These are phyloP conservation scores for Colletotrichum eremochloae DNA, from an alignment of 2,329 filamentous ascomycete genomes.

Conservation along the genomic window DNA sequence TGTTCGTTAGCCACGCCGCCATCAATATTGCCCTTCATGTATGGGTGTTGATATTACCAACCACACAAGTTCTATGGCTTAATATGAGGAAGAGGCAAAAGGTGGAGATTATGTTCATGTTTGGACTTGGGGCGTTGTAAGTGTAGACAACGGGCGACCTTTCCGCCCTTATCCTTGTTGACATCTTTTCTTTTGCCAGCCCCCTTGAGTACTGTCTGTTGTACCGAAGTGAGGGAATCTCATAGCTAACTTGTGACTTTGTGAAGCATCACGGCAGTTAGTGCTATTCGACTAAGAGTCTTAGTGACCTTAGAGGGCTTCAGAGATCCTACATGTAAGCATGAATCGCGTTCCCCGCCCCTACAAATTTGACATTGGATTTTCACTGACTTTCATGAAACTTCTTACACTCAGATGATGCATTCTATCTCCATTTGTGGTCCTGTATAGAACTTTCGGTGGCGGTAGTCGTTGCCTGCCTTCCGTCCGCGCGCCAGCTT, in stretches of 20 bases:
- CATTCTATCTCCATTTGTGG: slow-evolving; percentile 58
- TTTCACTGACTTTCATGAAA: slow-evolving; percentile 45
- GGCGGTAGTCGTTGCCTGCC: slow-evolving; percentile 57
- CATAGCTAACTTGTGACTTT: not conserved
- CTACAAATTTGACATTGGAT: slow-evolving; percentile 56
- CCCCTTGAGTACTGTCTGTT: no score
- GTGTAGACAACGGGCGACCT: slow-evolving; percentile 14
- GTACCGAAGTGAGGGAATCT: not conserved
- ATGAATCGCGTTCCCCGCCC: slow-evolving; percentile 51
- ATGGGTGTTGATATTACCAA: slow-evolving; percentile 57
- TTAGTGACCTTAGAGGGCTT: slow-evolving; percentile 56
- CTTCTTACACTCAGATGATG: slow-evolving; percentile 47
- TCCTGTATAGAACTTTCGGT: slow-evolving; percentile 60
- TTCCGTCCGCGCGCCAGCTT: slow-evolving; percentile 48
- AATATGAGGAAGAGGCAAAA: slow-evolving; percentile 54
- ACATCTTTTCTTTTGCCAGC: not conserved
- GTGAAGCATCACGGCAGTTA: slow-evolving; percentile 52
- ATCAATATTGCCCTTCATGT: slow-evolving; percentile 61
- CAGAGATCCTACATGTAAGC: slow-evolving; percentile 52
- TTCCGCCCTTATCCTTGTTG: not conserved
- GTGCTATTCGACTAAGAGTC: slow-evolving; percentile 53
- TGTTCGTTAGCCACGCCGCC: slow-evolving; percentile 55
- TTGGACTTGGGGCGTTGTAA: slow-evolving; percentile 49
- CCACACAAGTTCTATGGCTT: slow-evolving; percentile 52
- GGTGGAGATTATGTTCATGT: slow-evolving; percentile 54